Percentiles rank a stretch among this genome's conserved stretches.
phyloP scores from a whole-genome alignment of 1,284 basidiomycete species.

The Pterulicium gracile region DNA sequence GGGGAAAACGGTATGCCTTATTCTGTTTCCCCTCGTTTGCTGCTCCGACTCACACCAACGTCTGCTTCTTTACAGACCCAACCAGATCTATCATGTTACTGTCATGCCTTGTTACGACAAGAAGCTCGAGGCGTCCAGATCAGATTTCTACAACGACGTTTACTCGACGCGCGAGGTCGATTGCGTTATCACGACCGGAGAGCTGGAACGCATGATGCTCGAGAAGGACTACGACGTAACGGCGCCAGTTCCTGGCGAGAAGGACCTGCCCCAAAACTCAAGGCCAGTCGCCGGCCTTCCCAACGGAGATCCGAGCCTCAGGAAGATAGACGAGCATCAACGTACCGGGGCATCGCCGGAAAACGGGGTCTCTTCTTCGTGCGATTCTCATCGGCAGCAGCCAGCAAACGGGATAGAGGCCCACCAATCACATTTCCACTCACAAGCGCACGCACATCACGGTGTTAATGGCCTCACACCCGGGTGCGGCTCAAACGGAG shows the following conservation, averaged over 20 bases:
- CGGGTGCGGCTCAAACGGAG: neutral
- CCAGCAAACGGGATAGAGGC: neutral
- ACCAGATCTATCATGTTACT: constrained; percentile 88
- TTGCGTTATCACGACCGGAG: constrained; percentile 95
- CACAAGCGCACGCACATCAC: neutral
- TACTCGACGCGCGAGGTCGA: constrained; percentile 88
- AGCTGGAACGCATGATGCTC: constrained; percentile 79
- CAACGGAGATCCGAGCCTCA: constrained; percentile 4
- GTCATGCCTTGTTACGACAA: constrained; percentile 99
- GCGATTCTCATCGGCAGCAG: neutral
- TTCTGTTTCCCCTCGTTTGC: neutral
- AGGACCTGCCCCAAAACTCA: constrained; percentile 14
- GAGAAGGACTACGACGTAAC: constrained; percentile 78
- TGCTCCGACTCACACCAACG: neutral
- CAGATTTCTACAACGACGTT: constrained; percentile 77
- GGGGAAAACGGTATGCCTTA: constrained; percentile 52
- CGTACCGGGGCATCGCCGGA: neutral
- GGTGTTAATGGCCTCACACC: neutral
- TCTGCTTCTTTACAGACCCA: constrained; percentile 43
- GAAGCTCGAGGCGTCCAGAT: constrained; percentile 93
- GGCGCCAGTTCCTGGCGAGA: constrained; percentile 38
- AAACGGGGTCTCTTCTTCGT: neutral
- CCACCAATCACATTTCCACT: neutral
- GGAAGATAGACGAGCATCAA: neutral
- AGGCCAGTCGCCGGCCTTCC: constrained; percentile 4